A percentile compares a stretch with the other conserved stretches of the same genome.
Conservation (phyloP, 257 asterid species). For the Solanum sitiens region DNA sequence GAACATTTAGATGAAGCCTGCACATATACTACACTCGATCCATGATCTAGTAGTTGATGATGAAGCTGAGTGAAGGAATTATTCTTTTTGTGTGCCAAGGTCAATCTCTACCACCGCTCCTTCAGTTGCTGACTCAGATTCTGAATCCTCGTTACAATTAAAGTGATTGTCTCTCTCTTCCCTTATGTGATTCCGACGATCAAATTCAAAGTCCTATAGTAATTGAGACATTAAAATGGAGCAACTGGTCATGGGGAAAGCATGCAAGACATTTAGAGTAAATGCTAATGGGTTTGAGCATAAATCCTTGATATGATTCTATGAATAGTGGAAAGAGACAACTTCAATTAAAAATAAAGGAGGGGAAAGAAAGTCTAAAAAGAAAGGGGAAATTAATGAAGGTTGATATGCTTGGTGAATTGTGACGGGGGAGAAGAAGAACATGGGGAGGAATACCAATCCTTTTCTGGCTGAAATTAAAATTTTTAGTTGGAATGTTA, state of each 20-base stretch:
- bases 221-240: neutral
- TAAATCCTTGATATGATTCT: neutral
- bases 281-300: neutral
- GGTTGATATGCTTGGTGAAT: neutral
- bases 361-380: neutral
- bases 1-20: neutral
- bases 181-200: neutral
- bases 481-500: neutral
- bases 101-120: neutral
- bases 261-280: neutral
- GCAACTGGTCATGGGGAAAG: neutral
- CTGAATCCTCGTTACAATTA: neutral
- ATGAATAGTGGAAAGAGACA: neutral
- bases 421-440: neutral
- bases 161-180: neutral
- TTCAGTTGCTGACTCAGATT: neutral
- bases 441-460: neutral
- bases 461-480: neutral
- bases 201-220: neutral
- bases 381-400: neutral
- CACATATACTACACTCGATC: neutral
- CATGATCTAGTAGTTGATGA: neutral
- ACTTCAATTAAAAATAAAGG: neutral
- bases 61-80: neutral
- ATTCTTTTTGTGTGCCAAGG: neutral